Conservation (phyloP, 2,329 filamentous ascomycete species). For the Trichoderma sp. region DNA sequence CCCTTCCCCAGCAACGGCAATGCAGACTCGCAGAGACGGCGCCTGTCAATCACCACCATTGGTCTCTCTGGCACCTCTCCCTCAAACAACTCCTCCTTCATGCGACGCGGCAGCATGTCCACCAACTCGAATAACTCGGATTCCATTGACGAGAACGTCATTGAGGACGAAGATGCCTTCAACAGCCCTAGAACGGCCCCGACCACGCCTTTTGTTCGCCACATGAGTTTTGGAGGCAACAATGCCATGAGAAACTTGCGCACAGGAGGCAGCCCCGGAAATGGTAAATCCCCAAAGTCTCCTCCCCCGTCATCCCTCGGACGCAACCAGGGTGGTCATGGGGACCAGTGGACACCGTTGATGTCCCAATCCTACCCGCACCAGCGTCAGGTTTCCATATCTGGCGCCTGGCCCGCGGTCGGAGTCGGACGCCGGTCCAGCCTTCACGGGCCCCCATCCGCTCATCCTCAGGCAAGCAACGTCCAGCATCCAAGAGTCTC, state of each 20-base stretch:
- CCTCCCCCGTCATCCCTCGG: conserved; percentile 39
- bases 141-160: conserved; percentile 70
- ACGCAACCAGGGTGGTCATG: conserved; percentile 36
- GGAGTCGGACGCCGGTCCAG: conserved; percentile 42
- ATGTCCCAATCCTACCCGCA: conserved; percentile 23
- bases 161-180: conserved; percentile 67
- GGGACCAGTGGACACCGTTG: conserved; percentile 29
- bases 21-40: conserved; percentile 60
- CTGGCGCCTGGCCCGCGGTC: conserved; percentile 37
- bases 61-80: conserved; percentile 73
- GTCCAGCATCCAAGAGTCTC: conserved; percentile 56
- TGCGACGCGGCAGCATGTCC: conserved; percentile 68
- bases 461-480: conserved; percentile 59
- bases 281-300: conserved; percentile 58
- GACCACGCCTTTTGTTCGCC: conserved; percentile 74
- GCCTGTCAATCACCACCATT: conserved; percentile 73
- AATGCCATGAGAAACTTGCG: conserved; percentile 65
- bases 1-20: conserved; percentile 51
- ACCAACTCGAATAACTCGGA: conserved; percentile 64
- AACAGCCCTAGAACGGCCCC: conserved; percentile 58
- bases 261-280: conserved; percentile 60
- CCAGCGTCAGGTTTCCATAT: conserved; percentile 34
- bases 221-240: conserved; percentile 88
- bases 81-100: conserved; percentile 52
- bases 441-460: conserved; percentile 34